Conservation (phyloP, 768 basidiomycete genomes). For the Podaxis pistillaris region DNA sequence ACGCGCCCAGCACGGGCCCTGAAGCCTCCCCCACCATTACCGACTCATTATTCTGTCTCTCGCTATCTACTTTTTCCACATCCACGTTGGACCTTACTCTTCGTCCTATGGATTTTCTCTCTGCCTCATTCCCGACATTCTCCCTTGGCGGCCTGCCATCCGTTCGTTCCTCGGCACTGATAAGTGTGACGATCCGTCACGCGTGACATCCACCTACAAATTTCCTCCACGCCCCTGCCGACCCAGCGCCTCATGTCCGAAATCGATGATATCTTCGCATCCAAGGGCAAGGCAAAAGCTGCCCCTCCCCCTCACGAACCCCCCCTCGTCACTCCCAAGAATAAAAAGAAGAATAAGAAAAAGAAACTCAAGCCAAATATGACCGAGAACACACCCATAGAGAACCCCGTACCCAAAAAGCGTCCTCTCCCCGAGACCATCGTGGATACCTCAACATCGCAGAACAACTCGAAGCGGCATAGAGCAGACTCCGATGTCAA, state of each 20-base stretch:
- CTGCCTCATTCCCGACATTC: constrained; percentile 2
- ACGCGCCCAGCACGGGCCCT: constrained; percentile 9
- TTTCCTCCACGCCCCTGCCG: not conserved
- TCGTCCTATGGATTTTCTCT: not conserved
- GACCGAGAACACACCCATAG: constrained; percentile 9
- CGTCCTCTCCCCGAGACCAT: constrained; percentile 57
- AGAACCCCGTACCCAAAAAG: constrained; percentile 25
- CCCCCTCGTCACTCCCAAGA: constrained; percentile 27
- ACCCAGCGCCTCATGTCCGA: constrained; percentile 51
- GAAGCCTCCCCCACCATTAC: not conserved
- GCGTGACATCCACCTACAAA: constrained; percentile 15
- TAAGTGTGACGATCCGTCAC: constrained; percentile 1
- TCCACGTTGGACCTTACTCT: not conserved
- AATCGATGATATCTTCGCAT: constrained; percentile 84
- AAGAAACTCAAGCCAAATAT: constrained; percentile 23
- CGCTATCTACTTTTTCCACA: not conserved
- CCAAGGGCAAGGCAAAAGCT: constrained; percentile 38
- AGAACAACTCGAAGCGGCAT: constrained; percentile 33
- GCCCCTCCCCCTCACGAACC: constrained; percentile 22
- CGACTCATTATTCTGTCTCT: not conserved
- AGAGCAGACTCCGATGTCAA: constrained; percentile 27
- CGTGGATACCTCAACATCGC: constrained; percentile 56
- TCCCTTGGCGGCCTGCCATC: not conserved
- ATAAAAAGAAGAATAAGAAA: constrained; percentile 48
- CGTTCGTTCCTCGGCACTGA: not conserved